phyloP scores from a whole-genome alignment of 164 flowering plant species.

The Vitis cinerea region DNA sequence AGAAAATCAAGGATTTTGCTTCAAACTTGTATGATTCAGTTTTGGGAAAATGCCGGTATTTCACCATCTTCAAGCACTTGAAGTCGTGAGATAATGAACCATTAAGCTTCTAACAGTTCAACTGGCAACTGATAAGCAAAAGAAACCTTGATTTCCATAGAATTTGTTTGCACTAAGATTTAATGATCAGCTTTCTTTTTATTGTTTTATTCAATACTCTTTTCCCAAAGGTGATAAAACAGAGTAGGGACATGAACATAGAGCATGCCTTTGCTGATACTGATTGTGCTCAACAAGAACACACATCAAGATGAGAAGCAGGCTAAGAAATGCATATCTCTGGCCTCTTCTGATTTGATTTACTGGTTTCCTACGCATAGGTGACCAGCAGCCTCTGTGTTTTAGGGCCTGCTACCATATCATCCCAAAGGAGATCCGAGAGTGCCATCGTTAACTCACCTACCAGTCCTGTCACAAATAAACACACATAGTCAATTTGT shows the following conservation, averaged over 20 bases:
- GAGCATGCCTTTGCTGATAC: background rate
- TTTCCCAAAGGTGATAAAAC: too few relatives aligned
- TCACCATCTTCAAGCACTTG: too few relatives aligned
- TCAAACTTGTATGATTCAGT: too few relatives aligned
- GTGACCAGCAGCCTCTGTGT: constrained; percentile 58
- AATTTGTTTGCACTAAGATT: too few relatives aligned
- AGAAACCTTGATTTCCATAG: too few relatives aligned
- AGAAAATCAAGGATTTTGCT: too few relatives aligned
- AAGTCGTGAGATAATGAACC: too few relatives aligned
- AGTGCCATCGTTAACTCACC: constrained; percentile 79
- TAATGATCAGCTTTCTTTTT: too few relatives aligned
- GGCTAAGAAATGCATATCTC: background rate
- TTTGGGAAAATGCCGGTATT: too few relatives aligned
- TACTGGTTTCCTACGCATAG: constrained; percentile 25
- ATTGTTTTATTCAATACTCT: too few relatives aligned
- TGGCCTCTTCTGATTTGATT: background rate
- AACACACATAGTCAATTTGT: background rate
- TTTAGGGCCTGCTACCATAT: constrained; percentile 75
- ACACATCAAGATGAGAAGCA: background rate
- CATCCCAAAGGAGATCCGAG: constrained; percentile 81
- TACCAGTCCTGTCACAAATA: constrained; percentile 54
- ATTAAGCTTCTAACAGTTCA: too few relatives aligned
- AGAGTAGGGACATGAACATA: background rate
- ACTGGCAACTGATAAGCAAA: too few relatives aligned
- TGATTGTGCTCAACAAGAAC: background rate